Percentiles rank a stretch among this genome's conserved stretches.
phyloP scores from a whole-genome alignment of 495 filamentous ascomycete species.

The Aspergillus bertholletiae region DNA sequence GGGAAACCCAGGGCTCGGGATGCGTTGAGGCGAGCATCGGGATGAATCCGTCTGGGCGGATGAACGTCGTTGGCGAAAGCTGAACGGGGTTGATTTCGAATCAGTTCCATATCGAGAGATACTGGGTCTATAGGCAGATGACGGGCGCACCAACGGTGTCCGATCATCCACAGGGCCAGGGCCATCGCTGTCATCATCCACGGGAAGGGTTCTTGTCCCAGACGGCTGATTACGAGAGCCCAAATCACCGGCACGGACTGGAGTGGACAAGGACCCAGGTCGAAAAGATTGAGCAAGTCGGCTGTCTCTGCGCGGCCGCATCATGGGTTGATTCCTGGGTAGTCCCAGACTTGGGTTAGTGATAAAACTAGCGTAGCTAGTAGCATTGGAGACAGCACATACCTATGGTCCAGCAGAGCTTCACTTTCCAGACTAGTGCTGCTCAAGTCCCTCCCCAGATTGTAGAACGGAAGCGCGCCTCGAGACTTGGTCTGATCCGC shows the following conservation, averaged over 20 bases:
- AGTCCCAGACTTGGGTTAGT: neutral
- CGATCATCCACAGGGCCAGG: constrained; percentile 31
- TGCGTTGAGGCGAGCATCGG: constrained; percentile 29
- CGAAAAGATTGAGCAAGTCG: constrained; percentile 47
- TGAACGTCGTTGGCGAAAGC: constrained; percentile 24
- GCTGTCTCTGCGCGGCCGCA: constrained; percentile 66
- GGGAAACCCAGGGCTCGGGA: constrained; percentile 26
- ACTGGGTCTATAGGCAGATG: constrained; percentile 22
- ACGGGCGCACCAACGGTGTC: constrained; percentile 37
- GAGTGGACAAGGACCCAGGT: constrained; percentile 29
- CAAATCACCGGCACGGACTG: constrained; percentile 21
- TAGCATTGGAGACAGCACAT: constrained; percentile 7
- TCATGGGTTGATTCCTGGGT: constrained; percentile 62
- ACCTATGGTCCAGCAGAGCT: constrained; percentile 78
- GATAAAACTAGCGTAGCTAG: neutral
- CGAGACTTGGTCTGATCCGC: constrained; percentile 26
- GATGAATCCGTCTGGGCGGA: constrained; percentile 33
- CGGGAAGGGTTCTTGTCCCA: constrained; percentile 19
- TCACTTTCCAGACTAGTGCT: constrained; percentile 80
- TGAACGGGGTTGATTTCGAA: constrained; percentile 24
- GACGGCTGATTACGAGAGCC: constrained; percentile 29
- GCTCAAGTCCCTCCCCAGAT: constrained; percentile 59
- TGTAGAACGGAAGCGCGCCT: constrained; percentile 52
- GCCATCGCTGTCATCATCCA: constrained; percentile 52
- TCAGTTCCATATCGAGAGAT: constrained; percentile 40